Base-by-base conservation (phyloP, 305 asterid genomes). In the Ilex paraguariensis region DNA sequence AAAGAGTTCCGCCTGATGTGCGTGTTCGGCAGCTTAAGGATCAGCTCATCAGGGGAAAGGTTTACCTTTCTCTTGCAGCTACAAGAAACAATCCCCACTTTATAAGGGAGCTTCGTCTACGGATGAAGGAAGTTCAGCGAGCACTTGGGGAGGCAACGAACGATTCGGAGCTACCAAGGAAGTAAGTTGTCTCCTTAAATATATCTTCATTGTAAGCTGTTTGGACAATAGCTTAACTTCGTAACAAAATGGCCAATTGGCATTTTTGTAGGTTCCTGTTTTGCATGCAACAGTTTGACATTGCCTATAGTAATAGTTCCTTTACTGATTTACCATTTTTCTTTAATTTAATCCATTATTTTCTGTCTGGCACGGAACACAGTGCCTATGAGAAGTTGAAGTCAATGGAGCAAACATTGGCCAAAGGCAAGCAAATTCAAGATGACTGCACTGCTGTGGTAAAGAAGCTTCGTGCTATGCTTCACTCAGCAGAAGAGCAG, bases 401-500 rank as follows among this genome's bases (percentile, higher is more conserved):
- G 59, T 79, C 95, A 46, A 81, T 91, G 89, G 97, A 91, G 82
- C 84, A 70, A 76, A 86, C 95, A 28, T 73, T 91, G 59, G 70
- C 64, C 32, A 86, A 77, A 74, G 97, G 95, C 31, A 87, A 79
- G 77, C 95, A 91, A 75, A 82, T 91, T 62, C 89, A 87, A 68
- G 96, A 87, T 78, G 93, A 90, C 73, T 85, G 95, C 75, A 76
- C 87, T 67, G 75, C 77, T 15, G 73, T 77, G 40, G 81, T 83
- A 33, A 91, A 88, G 91, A 91, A 88, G 75, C 91, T 91, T 46
- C 93, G 95, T 10, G 93, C 97, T 16, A 91, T 91, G 95, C 86
- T 91, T 74, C 97, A 86, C 76, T 84, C 81, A 32, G 70, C 95
- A 15, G 97, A 91, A 66, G 96, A 91, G 72, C 96, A 87, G 88